Base-by-base conservation (phyloP, 345 rosid species). In the Arabidopsis suecica region DNA sequence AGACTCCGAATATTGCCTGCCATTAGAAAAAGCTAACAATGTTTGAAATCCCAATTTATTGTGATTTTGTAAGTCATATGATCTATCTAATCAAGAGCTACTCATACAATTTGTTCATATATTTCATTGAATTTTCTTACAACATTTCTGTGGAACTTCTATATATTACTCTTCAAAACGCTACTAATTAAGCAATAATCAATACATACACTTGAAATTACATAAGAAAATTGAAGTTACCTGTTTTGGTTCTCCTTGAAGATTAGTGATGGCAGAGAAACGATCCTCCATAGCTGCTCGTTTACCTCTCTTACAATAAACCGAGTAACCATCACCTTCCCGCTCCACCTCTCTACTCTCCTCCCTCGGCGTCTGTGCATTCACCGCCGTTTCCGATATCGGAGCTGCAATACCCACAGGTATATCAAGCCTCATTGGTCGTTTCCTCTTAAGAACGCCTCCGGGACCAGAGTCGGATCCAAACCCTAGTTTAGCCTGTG, bases 241-340 rank as follows among this genome's bases (percentile, higher is more conserved):
- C 98, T 88, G 89, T 48, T 87, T 89, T 37, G 82, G 61, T 59
- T 88, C 88, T 40, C 88, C 91, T 6, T 82, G 86, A 65, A 85
- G 48, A 66, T 76, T 75, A 13, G 82, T 72, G 22, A 60, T 40
- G 16, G 90, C 91, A 58, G 97, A 91, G 82, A 78, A 87, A 0
- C 98, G 90, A 85, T 93, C 98, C 72, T 93, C 98, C 96, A 91
- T 88, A 44, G 86, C 84, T 63, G 88, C 89, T 75, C 96, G 83
- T 82, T 83, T 88, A 18, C 97, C 97, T 85, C 83, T 83, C 81
- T 91, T 91, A 73, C 98, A 91, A 64, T 80, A 86, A 59, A 93
- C 96, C 0, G 89, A 85, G 67, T 82, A 91, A 6, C 82, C 96
- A 71, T 65, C 78, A 68, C 86, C 87, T 49, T 88, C 95, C 2